These are phyloP conservation scores for Ogataea neopini DNA, from an alignment of 805 yeast genomes.

Conservation along the genomic window DNA sequence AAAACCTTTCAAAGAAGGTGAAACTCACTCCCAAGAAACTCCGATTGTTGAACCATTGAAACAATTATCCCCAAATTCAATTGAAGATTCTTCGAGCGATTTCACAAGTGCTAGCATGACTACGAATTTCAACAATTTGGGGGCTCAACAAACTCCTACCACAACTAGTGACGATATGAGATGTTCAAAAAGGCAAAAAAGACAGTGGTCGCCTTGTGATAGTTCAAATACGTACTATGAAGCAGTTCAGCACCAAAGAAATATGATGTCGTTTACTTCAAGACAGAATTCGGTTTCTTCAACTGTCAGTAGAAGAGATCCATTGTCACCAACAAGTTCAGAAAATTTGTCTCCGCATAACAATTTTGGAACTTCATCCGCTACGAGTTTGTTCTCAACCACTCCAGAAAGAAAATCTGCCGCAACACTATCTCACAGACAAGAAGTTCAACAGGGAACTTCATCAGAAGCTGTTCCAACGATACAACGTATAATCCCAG, in stretches of 20 bases:
- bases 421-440: conserved; percentile 2
- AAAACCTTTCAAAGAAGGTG: conserved; percentile 52
- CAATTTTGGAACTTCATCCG: conserved; percentile 30
- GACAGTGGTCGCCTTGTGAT: conserved; percentile 34
- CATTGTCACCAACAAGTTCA: conserved; percentile 33
- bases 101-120: conserved; percentile 25
- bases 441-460: conserved; percentile 1
- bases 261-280: conserved; percentile 13
- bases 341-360: conserved; percentile 36
- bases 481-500: conserved; percentile 88
- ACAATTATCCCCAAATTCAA: conserved; percentile 19
- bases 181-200: conserved; percentile 33
- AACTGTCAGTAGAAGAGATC: conserved; percentile 27
- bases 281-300: conserved; percentile 25
- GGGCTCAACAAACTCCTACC: neutral
- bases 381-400: conserved; percentile 33
- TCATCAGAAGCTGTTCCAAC: conserved; percentile 42
- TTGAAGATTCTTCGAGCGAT: conserved; percentile 37
- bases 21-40: conserved; percentile 23
- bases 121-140: conserved; percentile 9
- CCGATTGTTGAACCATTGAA: neutral
- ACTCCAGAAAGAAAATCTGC: conserved; percentile 34
- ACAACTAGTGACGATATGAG: conserved; percentile 10
- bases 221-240: conserved; percentile 28
- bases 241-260: conserved; percentile 29